Evolutionary conservation across 1,139 yeast species (phyloP).

Genomic region (Hansenula sp.): DNA sequence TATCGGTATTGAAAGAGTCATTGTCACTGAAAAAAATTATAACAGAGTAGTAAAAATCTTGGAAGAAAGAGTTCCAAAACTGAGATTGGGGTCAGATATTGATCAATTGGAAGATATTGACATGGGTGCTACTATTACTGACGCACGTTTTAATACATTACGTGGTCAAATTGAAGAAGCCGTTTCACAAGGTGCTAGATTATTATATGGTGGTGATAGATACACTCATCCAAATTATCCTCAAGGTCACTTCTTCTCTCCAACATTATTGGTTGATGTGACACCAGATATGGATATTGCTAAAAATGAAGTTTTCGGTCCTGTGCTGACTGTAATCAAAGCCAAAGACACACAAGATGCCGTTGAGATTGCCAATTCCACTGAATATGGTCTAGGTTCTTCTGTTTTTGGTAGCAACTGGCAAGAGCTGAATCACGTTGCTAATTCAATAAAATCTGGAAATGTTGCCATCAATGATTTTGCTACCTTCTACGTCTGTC

Average conservation of each 20-base stretch:
- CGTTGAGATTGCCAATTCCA: slow-evolving; percentile 74
- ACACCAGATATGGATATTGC: slow-evolving; percentile 76
- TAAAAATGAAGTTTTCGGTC: slow-evolving; percentile 90
- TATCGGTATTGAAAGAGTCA: slow-evolving; percentile 92
- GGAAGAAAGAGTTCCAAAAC: slow-evolving; percentile 48
- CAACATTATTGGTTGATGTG: slow-evolving; percentile 82
- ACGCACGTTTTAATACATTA: slow-evolving; percentile 62
- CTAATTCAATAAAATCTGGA: slow-evolving; percentile 68
- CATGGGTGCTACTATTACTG: slow-evolving; percentile 93
- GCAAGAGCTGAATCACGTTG: slow-evolving; percentile 55
- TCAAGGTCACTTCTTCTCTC: slow-evolving; percentile 89
- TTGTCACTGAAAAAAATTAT: slow-evolving; percentile 68
- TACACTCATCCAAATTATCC: slow-evolving; percentile 88
- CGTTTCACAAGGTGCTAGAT: slow-evolving; percentile 72
- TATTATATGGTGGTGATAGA: slow-evolving; percentile 76
- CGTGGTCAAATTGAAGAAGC: slow-evolving; percentile 72
- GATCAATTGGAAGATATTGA: slow-evolving; percentile 88
- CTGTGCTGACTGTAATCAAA: slow-evolving; percentile 72
- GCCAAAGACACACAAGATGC: slow-evolving; percentile 69
- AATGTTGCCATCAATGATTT: slow-evolving; percentile 96
- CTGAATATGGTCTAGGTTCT: slow-evolving; percentile 87
- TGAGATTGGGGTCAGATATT: slow-evolving; percentile 85
- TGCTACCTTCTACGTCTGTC: slow-evolving; percentile 94
- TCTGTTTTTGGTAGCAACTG: slow-evolving; percentile 76
- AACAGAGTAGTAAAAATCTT: slow-evolving; percentile 55